Percentiles rank a stretch among this genome's conserved stretches.
Conservation (phyloP, 2,329 filamentous ascomycete species). For the Myriangium duriaei region DNA sequence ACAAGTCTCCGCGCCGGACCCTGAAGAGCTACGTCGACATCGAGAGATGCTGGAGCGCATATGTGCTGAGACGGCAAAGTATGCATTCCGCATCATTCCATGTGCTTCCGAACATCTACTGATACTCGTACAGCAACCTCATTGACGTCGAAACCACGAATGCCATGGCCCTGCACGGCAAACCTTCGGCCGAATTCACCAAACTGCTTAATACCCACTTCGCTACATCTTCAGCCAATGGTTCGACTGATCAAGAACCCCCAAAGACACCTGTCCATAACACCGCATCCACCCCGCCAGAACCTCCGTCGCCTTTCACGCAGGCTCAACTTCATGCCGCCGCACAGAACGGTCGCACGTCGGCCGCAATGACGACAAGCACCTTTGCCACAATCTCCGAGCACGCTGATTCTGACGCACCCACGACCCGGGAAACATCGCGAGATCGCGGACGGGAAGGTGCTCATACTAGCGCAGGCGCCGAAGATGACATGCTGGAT, state of each 20-base stretch:
- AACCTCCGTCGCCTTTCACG: slow-evolving; percentile 8
- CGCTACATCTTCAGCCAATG: slow-evolving; percentile 6
- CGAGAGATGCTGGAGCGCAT: slow-evolving; percentile 37
- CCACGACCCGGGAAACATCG: slow-evolving; percentile 11
- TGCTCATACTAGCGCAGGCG: slow-evolving; percentile 9
- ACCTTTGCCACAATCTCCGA: not conserved
- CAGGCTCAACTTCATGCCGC: slow-evolving; percentile 7
- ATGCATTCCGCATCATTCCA: slow-evolving; percentile 10
- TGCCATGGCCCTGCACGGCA: slow-evolving; percentile 25
- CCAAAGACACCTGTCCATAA: slow-evolving; percentile 5
- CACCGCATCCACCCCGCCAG: not conserved
- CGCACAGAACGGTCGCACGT: slow-evolving; percentile 3
- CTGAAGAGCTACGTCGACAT: slow-evolving; percentile 36
- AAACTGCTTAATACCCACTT: slow-evolving; percentile 32
- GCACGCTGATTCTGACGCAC: slow-evolving; percentile 11
- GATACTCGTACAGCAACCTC: slow-evolving; percentile 29
- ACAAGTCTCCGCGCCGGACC: slow-evolving; percentile 30
- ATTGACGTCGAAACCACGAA: slow-evolving; percentile 36
- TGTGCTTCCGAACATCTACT: not conserved
- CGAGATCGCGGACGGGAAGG: slow-evolving; percentile 11
- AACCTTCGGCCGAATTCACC: slow-evolving; percentile 27
- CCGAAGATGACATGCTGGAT: slow-evolving; percentile 13
- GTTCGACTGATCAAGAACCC: not conserved
- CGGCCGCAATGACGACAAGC: not conserved
- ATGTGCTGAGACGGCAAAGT: slow-evolving; percentile 38